These are phyloP conservation scores for Gremmenia infestans DNA, from an alignment of 2,329 filamentous ascomycete genomes.

Conservation along the genomic window DNA sequence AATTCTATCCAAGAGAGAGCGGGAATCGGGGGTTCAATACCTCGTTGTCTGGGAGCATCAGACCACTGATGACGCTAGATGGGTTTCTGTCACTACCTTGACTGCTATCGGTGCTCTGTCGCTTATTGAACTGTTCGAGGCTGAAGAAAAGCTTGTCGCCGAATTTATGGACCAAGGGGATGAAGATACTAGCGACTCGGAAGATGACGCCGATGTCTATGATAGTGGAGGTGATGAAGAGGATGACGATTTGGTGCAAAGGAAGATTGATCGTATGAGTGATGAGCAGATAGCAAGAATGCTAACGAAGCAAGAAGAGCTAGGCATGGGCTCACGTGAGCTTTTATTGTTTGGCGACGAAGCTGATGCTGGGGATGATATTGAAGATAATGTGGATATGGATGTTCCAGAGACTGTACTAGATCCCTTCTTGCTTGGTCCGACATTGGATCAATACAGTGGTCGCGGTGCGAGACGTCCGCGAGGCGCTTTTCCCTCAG, in stretches of 20 bases:
- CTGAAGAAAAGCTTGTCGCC: conserved; percentile 29
- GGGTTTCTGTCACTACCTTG: conserved; percentile 38
- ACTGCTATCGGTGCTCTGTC: conserved; percentile 28
- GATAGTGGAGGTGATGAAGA: conserved; percentile 29
- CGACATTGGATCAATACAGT: conserved; percentile 13
- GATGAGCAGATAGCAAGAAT: conserved; percentile 59
- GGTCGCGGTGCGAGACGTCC: conserved; percentile 23
- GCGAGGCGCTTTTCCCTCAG: conserved; percentile 44
- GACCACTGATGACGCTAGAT: conserved; percentile 42
- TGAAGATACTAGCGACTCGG: conserved; percentile 20
- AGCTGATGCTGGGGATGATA: conserved; percentile 32
- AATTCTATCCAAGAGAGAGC: conserved; percentile 41
- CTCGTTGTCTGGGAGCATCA: conserved; percentile 44
- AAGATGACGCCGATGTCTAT: conserved; percentile 35
- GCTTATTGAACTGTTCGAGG: conserved; percentile 33
- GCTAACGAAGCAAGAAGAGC: conserved; percentile 56
- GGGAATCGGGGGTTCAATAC: conserved; percentile 43
- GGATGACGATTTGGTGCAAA: conserved; percentile 32
- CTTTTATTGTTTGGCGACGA: conserved; percentile 50
- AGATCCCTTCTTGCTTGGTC: conserved; percentile 1
- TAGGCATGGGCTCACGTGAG: conserved; percentile 57
- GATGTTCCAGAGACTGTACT: conserved; percentile 1
- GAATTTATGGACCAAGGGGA: conserved; percentile 23
- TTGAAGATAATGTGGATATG: conserved; percentile 29
- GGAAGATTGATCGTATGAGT: conserved; percentile 43